Evolutionary conservation across 2,329 filamentous ascomycete genomes (phyloP).

Genomic region (Stachybotrys chartarum): DNA sequence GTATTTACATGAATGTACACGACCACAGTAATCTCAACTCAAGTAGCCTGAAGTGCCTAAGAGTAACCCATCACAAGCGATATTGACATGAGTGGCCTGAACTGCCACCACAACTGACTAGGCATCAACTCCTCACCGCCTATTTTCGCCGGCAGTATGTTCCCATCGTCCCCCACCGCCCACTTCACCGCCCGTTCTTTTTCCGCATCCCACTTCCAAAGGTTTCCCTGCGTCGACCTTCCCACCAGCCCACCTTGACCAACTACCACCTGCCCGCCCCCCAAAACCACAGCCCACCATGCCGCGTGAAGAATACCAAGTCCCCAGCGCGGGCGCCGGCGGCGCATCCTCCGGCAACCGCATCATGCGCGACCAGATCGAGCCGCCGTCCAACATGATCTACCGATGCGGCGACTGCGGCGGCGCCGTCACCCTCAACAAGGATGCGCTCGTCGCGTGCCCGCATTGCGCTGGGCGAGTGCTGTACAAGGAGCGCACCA

Average conservation of each 20-base stretch:
- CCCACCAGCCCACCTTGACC: neutral
- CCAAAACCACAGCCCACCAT: constrained; percentile 21
- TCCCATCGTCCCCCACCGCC: constrained; percentile 7
- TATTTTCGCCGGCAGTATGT: constrained; percentile 18
- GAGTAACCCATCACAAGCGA: too few relatives aligned
- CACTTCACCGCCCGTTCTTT: constrained; percentile 8
- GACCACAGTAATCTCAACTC: too few relatives aligned
- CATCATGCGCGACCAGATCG: constrained; percentile 14
- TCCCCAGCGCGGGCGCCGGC: constrained; percentile 48
- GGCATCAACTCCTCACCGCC: constrained; percentile 10
- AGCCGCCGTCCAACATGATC: constrained; percentile 20
- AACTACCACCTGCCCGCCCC: neutral
- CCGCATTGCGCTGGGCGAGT: constrained; percentile 79
- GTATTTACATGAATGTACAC: too few relatives aligned
- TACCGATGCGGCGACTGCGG: constrained; percentile 39
- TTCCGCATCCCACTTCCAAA: constrained; percentile 1
- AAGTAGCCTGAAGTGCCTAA: too few relatives aligned
- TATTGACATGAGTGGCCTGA: too few relatives aligned
- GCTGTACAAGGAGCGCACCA: constrained; percentile 95
- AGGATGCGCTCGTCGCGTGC: constrained; percentile 43
- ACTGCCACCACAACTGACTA: neutral
- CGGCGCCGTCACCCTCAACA: constrained; percentile 29
- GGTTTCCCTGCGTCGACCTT: neutral
- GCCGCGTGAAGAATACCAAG: constrained; percentile 73
- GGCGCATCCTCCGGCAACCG: constrained; percentile 32